phyloP scores from a whole-genome alignment of 805 yeast species.

The Sugiyamaella boreocaroliniensis region DNA sequence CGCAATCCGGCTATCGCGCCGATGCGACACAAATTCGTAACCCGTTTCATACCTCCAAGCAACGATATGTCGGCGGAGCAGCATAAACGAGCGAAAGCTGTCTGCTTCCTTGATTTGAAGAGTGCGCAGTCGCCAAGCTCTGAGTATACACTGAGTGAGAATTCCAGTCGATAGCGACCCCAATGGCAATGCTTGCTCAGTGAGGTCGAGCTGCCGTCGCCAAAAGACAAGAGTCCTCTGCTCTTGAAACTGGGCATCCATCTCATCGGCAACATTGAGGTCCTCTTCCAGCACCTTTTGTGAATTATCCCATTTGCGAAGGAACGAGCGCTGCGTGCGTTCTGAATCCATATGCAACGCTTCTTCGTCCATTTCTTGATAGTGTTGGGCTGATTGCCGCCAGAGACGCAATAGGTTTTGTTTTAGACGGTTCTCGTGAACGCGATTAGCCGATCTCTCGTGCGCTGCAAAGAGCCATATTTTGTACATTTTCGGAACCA shows the following conservation, averaged over 20 bases:
- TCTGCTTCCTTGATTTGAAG: background rate
- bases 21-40: background rate
- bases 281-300: background rate
- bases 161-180: background rate
- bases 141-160: background rate
- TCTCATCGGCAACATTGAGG: background rate
- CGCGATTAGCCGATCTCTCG: background rate
- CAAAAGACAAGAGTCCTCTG: background rate
- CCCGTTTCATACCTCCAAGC: background rate
- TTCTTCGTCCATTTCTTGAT: background rate
- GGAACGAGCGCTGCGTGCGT: background rate
- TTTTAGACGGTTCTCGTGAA: background rate
- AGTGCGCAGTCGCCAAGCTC: background rate
- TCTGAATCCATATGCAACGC: background rate
- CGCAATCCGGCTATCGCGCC: background rate
- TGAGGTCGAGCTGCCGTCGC: background rate
- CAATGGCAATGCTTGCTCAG: background rate
- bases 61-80: background rate
- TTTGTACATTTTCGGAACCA: background rate
- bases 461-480: background rate
- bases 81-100: background rate
- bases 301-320: background rate
- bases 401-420: background rate
- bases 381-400: background rate
- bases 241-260: background rate